Evolutionary conservation across 371 early-diverging fungal species (phyloP).

Genomic region (Circinella umbellata): DNA sequence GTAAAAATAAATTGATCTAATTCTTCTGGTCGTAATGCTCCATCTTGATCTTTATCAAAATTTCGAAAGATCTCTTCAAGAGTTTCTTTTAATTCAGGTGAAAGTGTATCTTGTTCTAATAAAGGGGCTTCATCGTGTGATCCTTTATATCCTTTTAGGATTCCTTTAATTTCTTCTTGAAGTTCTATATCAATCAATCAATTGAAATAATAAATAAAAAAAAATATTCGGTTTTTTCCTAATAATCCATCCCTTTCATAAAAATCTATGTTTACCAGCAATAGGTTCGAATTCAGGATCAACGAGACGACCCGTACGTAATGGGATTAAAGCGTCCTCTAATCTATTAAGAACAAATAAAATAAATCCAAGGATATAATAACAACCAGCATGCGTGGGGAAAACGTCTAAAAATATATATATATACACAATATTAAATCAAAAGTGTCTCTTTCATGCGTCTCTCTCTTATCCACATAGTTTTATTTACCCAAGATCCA

Average conservation of each 20-base stretch:
- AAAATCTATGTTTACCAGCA: constrained; percentile 32
- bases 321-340: constrained; percentile 51
- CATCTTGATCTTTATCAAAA: constrained; percentile 63
- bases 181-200: constrained; percentile 39
- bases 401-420: constrained; percentile 41
- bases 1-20: constrained; percentile 56
- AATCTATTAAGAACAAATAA: constrained; percentile 55
- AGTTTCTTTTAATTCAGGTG: constrained; percentile 43
- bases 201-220: too few species aligned
- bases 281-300: constrained; percentile 60
- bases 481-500: constrained; percentile 52
- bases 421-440: too few species aligned
- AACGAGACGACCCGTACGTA: constrained; percentile 55
- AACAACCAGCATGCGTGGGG: constrained; percentile 62
- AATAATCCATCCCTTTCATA: too few species aligned
- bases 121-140: constrained; percentile 45
- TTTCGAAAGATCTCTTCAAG: constrained; percentile 51
- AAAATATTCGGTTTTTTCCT: too few species aligned
- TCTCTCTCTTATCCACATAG: too few species aligned
- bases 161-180: constrained; percentile 49
- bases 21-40: constrained; percentile 49
- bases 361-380: constrained; percentile 59
- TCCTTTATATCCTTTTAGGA: constrained; percentile 48
- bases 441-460: background rate
- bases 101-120: constrained; percentile 45